Conservation (phyloP, 164 flowering plant species). For the Stephania cephalantha region DNA sequence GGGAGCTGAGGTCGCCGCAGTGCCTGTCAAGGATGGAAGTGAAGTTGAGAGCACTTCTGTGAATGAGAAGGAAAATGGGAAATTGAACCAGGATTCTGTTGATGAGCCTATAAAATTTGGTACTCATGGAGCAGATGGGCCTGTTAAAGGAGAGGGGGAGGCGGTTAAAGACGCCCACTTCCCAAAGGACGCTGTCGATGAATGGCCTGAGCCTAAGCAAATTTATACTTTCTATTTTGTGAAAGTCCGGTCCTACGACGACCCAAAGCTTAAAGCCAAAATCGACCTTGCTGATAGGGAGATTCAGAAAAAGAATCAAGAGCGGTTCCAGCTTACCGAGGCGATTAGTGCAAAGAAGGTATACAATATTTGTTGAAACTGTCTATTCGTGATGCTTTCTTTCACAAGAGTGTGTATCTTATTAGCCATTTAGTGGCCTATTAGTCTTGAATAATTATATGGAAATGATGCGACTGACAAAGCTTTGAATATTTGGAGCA, state of each 20-base stretch:
- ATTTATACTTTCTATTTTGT: conserved; percentile 57
- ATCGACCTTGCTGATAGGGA: conserved; percentile 66
- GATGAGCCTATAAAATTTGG: conserved; percentile 56
- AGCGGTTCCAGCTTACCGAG: conserved; percentile 51
- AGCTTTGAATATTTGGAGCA: conserved; percentile 23
- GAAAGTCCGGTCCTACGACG: conserved; percentile 55
- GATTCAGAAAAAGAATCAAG: conserved; percentile 47
- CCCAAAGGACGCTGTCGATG: conserved; percentile 75
- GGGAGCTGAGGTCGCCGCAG: conserved; percentile 44
- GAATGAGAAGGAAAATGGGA: conserved; percentile 39
- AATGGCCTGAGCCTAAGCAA: conserved; percentile 76
- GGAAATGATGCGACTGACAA: neutral
- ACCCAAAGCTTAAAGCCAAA: conserved; percentile 64
- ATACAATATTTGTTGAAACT: conserved; percentile 4
- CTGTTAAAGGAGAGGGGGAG: conserved; percentile 34
- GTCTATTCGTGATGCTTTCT: neutral
- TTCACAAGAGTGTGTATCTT: neutral
- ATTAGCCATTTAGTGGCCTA: neutral
- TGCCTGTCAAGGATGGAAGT: conserved; percentile 28
- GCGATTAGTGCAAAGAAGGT: conserved; percentile 63
- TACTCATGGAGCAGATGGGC: conserved; percentile 48
- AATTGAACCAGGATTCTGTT: conserved; percentile 26
- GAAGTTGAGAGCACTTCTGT: conserved; percentile 20
- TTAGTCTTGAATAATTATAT: neutral
- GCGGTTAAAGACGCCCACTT: conserved; percentile 29